phyloP scores from a whole-genome alignment of 169 alveolate genomes.

The Plasmodium adleri region DNA sequence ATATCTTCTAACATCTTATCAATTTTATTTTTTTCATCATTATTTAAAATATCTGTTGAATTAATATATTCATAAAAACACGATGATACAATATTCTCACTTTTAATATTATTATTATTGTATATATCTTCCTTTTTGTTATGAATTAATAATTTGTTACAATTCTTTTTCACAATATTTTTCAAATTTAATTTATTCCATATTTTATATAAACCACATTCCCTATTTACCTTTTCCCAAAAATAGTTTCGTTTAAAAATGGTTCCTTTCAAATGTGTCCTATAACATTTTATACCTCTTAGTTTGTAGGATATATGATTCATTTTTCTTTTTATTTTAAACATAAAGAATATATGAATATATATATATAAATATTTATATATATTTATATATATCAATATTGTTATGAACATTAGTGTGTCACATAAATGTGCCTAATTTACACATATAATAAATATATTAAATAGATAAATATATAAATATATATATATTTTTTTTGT shows the following conservation, averaged over 20 bases:
- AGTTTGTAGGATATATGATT: not conserved
- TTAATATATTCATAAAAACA: not conserved
- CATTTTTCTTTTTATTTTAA: not conserved
- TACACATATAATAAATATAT: too few species aligned
- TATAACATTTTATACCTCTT: not conserved
- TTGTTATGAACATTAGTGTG: too few species aligned
- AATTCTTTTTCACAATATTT: conserved; percentile 12
- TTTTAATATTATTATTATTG: not conserved
- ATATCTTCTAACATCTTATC: conserved; percentile 26
- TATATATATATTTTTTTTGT: not conserved
- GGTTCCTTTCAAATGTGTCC: not conserved
- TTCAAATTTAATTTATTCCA: conserved; percentile 29
- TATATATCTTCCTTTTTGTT: not conserved
- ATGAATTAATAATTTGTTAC: not conserved
- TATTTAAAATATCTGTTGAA: conserved; percentile 16
- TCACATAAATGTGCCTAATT: too few species aligned
- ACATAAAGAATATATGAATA: too few species aligned
- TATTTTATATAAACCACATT: conserved; percentile 13
- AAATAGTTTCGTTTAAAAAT: conserved; percentile 13
- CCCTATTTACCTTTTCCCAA: conserved; percentile 6
- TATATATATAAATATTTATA: too few species aligned
- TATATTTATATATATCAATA: too few species aligned
- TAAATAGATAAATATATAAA: too few species aligned
- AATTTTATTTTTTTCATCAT: conserved; percentile 27
- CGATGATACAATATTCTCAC: not conserved